Conservation (phyloP, 306 rosid species). For the Castanea sativa region DNA sequence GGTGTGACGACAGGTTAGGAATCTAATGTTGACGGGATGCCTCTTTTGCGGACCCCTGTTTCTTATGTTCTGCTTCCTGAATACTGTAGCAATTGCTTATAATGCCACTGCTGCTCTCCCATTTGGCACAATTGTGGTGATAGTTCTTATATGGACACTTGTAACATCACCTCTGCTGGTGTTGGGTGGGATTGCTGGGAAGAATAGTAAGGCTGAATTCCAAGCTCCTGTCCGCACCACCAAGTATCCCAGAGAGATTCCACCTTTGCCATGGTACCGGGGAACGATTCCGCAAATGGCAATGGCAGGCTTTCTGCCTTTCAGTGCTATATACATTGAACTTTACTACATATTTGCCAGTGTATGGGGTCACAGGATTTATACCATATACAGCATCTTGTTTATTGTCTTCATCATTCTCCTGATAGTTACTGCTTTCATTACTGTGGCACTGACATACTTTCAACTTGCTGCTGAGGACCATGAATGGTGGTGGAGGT, state of each 20-base stretch:
- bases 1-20: conserved; percentile 56
- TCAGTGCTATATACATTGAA: conserved; percentile 66
- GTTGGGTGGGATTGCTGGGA: conserved; percentile 72
- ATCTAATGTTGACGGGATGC: conserved; percentile 61
- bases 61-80: conserved; percentile 60
- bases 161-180: conserved; percentile 69
- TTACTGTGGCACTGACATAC: conserved; percentile 61
- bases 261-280: conserved; percentile 68
- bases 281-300: conserved; percentile 67
- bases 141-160: conserved; percentile 68
- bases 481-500: conserved; percentile 88
- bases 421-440: conserved; percentile 60
- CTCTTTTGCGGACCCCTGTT: conserved; percentile 68
- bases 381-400: conserved; percentile 68
- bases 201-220: conserved; percentile 65
- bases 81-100: conserved; percentile 59
- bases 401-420: conserved; percentile 63
- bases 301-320: conserved; percentile 71
- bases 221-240: conserved; percentile 65
- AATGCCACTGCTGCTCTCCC: conserved; percentile 76
- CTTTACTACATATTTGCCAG: conserved; percentile 65
- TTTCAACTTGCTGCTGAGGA: conserved; percentile 78
- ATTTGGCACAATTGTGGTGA: conserved; percentile 64
- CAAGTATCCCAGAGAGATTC: conserved; percentile 68
- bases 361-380: conserved; percentile 77